Evolutionary conservation across 805 yeast species (phyloP).

Genomic region (Cyberlindnera misumaiensis): DNA sequence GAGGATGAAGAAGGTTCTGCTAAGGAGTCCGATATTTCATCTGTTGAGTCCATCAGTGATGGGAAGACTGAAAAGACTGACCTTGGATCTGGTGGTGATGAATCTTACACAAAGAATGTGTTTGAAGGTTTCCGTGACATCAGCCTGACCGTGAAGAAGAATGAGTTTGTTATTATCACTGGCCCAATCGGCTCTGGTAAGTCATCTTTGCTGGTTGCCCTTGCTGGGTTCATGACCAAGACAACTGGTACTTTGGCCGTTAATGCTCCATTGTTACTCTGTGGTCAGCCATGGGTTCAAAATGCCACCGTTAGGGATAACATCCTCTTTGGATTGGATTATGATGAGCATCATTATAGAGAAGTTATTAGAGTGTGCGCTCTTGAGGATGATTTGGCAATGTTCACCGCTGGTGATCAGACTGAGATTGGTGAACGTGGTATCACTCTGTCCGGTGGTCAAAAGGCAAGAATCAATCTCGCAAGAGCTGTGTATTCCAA

Average conservation of each 20-base stretch:
- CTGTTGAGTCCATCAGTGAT: neutral
- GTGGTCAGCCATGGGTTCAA: slow-evolving; percentile 67
- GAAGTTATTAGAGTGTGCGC: slow-evolving; percentile 54
- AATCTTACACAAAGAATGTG: slow-evolving; percentile 2
- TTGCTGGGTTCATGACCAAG: slow-evolving; percentile 60
- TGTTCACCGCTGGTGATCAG: slow-evolving; percentile 58
- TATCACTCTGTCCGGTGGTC: slow-evolving; percentile 73
- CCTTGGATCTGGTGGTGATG: slow-evolving; percentile 10
- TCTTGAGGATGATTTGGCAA: slow-evolving; percentile 47
- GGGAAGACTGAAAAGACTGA: slow-evolving; percentile 7
- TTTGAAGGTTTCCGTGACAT: slow-evolving; percentile 14
- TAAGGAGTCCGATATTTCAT: slow-evolving; percentile 11
- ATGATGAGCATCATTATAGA: slow-evolving; percentile 42
- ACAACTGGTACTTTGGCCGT: slow-evolving; percentile 41
- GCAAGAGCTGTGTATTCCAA: slow-evolving; percentile 68
- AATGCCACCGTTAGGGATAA: slow-evolving; percentile 66
- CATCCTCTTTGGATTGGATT: slow-evolving; percentile 51
- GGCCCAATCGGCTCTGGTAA: slow-evolving; percentile 79
- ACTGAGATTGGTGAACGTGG: slow-evolving; percentile 77
- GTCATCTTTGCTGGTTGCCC: slow-evolving; percentile 57
- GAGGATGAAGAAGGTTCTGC: slow-evolving; percentile 24
- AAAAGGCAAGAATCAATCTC: slow-evolving; percentile 63
- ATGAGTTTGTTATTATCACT: slow-evolving; percentile 66
- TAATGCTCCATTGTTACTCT: slow-evolving; percentile 41
- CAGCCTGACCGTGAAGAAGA: slow-evolving; percentile 2